phyloP scores from a whole-genome alignment of 805 yeast genomes.

The Nakazawaea ernobii region DNA sequence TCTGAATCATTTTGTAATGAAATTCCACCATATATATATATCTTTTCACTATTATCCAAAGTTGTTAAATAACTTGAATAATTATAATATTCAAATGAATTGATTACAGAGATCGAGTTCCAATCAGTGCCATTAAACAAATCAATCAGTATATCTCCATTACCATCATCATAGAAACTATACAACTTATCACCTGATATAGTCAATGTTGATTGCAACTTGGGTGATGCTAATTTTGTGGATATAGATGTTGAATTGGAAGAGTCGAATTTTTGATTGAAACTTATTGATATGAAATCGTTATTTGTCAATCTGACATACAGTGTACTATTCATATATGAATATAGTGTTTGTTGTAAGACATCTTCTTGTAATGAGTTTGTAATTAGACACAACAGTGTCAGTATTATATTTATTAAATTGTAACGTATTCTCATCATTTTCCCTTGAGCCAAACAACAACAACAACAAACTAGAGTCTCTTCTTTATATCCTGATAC shows the following conservation, averaged over 20 bases:
- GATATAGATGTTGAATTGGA: neutral
- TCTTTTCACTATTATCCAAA: conserved; percentile 26
- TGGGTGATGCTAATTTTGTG: neutral
- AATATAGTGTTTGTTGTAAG: conserved; percentile 6
- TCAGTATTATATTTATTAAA: no score
- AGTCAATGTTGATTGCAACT: neutral
- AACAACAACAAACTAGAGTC: no score
- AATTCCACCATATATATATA: conserved; percentile 54
- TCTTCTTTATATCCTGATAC: no score
- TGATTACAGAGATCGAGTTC: conserved; percentile 15
- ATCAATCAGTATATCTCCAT: conserved; percentile 1
- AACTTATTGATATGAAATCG: conserved; percentile 2
- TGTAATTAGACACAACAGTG: neutral
- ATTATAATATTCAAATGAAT: conserved; percentile 16
- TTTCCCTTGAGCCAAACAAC: no score
- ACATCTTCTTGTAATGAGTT: neutral
- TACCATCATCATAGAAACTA: neutral
- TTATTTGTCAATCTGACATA: conserved; percentile 7
- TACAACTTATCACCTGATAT: conserved; percentile 1
- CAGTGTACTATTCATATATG: conserved; percentile 2
- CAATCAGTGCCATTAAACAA: conserved; percentile 15
- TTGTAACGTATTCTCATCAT: neutral
- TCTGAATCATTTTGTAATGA: conserved; percentile 19
- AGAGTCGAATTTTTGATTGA: conserved; percentile 5
- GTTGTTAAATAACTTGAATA: conserved; percentile 39